Evolutionary conservation across 257 asterid genomes (phyloP), one percentile per base, ranked within the genome.

Genomic region (Nicotiana sylvestris): DNA sequence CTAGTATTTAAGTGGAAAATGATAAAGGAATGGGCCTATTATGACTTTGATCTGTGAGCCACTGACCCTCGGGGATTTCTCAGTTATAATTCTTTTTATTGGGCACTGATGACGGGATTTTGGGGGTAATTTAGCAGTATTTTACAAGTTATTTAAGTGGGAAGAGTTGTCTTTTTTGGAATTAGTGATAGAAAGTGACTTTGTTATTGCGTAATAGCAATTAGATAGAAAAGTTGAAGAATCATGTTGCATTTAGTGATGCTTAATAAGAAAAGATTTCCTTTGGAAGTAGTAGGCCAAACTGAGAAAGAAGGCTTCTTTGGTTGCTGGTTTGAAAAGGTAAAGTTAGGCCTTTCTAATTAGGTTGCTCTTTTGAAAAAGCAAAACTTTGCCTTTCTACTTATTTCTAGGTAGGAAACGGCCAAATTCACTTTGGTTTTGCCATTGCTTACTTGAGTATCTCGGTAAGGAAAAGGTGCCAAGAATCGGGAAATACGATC

Each of bases 321-420:
- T 69, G 57, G 57, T 49, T 72, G 21, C 79, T 72, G 58, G 79
- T 72, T 51, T 74, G 53, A 49, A 35, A 74, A 74, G 17, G 80
- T 27, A 13, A 39, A 68, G 32, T n/a, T n/a, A 10, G 3, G 78
- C 30, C 9, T 39, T 70, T 43, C 78, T 70, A 43, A 25, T 46
- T 74, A 74, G 27, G 80, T 27, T 49, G 61, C 62, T 27, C 15
- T 49, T 49, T 49, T 27, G 80, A 27, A 74, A 74, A 74, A 46
- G 61, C 80, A 74, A 29, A 70, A 27, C 80, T 74, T 49, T 74
- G 39, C 79, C 79, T 74, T 33, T 27, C 15, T 46, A 55, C 53
- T 49, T 12, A 49, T 27, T 51, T n/a, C 53, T 74, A 49, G 62
- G 61, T 27, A 46, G 43, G 43, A 3, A 27, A 74, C 29, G 64